phyloP scores from a whole-genome alignment of 805 yeast species.

The Clavispora carvajalis region DNA sequence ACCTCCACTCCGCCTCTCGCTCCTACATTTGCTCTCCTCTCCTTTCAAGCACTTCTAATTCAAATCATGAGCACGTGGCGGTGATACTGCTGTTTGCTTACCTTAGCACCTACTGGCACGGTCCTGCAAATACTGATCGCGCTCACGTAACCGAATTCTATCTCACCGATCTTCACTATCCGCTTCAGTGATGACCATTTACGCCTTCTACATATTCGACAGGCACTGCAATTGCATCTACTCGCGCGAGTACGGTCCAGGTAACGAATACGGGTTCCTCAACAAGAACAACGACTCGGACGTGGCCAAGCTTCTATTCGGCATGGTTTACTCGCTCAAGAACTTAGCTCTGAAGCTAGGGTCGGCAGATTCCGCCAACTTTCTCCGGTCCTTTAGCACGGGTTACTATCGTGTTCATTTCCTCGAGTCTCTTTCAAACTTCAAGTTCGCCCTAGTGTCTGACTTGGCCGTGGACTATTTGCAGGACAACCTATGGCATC shows the following conservation, averaged over 20 bases:
- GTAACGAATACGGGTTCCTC: conserved; percentile 16
- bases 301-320: conserved; percentile 76
- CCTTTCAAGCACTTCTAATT: too few species aligned
- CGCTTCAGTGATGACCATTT: conserved; percentile 51
- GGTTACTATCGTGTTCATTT: conserved; percentile 75
- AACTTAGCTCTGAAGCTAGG: conserved; percentile 60
- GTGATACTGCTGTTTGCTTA: too few species aligned
- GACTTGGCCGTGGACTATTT: conserved; percentile 57
- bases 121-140: too few species aligned
- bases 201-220: conserved; percentile 87
- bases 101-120: too few species aligned
- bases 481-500: conserved; percentile 48
- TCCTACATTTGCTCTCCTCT: too few species aligned
- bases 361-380: conserved; percentile 27
- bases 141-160: too few species aligned
- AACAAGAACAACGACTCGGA: conserved; percentile 61
- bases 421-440: conserved; percentile 71
- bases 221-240: conserved; percentile 87
- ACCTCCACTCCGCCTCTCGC: too few species aligned
- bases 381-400: conserved; percentile 57
- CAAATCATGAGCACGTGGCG: too few species aligned
- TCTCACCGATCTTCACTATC: background rate
- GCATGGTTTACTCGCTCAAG: conserved; percentile 73
- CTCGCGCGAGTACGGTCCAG: conserved; percentile 46
- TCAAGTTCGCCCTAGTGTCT: conserved; percentile 69